phyloP scores from a whole-genome alignment of 139 green algal species.

The Chlamydomonas schloesseri region DNA sequence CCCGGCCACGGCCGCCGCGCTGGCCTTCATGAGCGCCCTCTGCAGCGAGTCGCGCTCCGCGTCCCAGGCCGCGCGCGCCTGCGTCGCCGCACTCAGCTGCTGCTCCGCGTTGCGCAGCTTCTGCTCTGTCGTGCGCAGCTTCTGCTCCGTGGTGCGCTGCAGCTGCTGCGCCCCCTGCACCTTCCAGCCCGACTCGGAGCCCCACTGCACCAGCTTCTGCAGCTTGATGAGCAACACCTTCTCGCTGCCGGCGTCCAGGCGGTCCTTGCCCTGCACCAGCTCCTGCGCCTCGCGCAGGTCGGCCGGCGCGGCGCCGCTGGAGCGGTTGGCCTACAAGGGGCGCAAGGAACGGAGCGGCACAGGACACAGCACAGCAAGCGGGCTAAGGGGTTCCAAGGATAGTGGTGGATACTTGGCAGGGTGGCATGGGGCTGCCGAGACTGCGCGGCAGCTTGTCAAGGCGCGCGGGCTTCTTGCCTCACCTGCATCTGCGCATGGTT shows the following conservation, averaged over 20 bases:
- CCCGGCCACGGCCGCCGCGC: not conserved
- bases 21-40: not conserved
- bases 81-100: too few species aligned
- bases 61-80: conserved; percentile 11
- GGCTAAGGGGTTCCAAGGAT: too few species aligned
- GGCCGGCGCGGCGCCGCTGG: not conserved
- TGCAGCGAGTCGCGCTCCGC: conserved; percentile 16
- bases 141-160: not conserved
- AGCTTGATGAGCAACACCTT: conserved; percentile 45
- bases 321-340: not conserved
- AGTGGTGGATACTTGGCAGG: too few species aligned
- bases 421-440: too few species aligned
- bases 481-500: conserved; percentile 2
- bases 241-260: conserved; percentile 25
- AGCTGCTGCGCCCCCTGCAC: conserved; percentile 12
- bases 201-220: conserved; percentile 31
- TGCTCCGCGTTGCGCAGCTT: not conserved
- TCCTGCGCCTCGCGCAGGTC: conserved; percentile 37
- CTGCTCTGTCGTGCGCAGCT: conserved; percentile 6
- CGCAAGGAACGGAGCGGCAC: too few species aligned
- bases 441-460: too few species aligned
- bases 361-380: too few species aligned
- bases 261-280: conserved; percentile 23
- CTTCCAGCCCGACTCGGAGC: conserved; percentile 34
- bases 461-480: too few species aligned